Conservation (phyloP, 768 basidiomycete genomes). For the Imleria badia region DNA sequence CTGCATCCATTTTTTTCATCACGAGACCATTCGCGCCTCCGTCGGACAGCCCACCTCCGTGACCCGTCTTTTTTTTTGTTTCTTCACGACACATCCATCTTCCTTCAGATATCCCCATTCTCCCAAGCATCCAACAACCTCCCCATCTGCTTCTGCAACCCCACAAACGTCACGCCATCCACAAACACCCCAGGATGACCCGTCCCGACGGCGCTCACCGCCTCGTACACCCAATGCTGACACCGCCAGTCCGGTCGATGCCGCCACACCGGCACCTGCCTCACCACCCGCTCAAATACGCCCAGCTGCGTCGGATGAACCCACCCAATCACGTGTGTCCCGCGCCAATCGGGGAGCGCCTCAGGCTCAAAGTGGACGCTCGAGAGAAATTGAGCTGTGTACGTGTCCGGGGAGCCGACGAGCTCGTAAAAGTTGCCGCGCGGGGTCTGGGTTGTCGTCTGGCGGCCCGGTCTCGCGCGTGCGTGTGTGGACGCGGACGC, state of each 20-base stretch:
- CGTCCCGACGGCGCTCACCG: constrained; percentile 5
- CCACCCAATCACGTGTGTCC: constrained; percentile 25
- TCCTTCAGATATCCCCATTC: constrained; percentile 22
- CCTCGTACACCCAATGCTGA: constrained; percentile 31
- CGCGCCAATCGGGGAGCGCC: constrained; percentile 23
- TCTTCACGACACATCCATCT: not conserved
- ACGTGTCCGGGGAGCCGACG: constrained; percentile 26
- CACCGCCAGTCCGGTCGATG: constrained; percentile 21
- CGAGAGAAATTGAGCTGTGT: constrained; percentile 14
- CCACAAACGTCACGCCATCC: constrained; percentile 12
- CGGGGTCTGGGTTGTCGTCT: not conserved
- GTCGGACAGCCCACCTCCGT: not conserved
- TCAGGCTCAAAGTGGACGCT: constrained; percentile 8
- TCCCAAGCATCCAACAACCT: constrained; percentile 32
- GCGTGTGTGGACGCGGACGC: too few relatives aligned
- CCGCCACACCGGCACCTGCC: constrained; percentile 20
- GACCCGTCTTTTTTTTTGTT: not conserved
- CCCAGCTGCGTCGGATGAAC: constrained; percentile 10
- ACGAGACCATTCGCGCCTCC: too few relatives aligned
- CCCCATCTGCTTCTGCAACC: constrained; percentile 25
- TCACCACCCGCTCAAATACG: constrained; percentile 16
- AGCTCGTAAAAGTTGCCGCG: constrained; percentile 31
- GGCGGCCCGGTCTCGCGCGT: not conserved
- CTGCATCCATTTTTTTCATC: too few relatives aligned
- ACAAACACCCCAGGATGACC: constrained; percentile 10